Evolutionary conservation across 306 rosid genomes (phyloP).

Genomic region (Trichosanthes cucumerina): DNA sequence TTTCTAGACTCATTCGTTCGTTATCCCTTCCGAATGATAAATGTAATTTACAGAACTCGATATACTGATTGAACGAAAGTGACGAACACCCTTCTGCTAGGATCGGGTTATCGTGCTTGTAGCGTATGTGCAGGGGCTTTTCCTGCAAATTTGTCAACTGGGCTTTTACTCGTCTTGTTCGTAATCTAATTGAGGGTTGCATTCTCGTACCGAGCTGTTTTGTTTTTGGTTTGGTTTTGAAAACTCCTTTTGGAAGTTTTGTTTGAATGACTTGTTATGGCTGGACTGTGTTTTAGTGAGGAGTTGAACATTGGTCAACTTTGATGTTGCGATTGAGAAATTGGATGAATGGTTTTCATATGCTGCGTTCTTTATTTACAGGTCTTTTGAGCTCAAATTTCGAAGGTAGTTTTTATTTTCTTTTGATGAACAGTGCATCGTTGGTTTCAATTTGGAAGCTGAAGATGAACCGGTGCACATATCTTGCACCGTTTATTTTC

Average conservation of each 20-base stretch:
- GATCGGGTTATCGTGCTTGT: not conserved
- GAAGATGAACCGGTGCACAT: not conserved
- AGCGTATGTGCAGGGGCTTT: not conserved
- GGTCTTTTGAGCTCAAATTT: not conserved
- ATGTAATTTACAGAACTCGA: not conserved
- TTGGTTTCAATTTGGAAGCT: not conserved
- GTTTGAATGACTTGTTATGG: not conserved
- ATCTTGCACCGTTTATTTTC: not conserved
- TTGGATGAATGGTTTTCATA: not conserved
- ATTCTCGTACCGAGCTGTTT: not conserved
- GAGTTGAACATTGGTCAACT: not conserved
- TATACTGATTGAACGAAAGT: not conserved
- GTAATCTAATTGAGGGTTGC: not conserved
- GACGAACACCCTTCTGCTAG: not conserved
- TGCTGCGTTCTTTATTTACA: not conserved
- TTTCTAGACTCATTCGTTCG: not conserved
- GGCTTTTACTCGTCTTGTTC: not conserved
- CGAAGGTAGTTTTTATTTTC: not conserved
- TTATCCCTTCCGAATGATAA: not conserved
- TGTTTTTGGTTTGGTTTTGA: not conserved
- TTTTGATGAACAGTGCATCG: not conserved
- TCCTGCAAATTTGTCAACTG: not conserved
- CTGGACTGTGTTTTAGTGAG: not conserved
- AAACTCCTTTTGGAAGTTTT: not conserved
- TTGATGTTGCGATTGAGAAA: not conserved